Conservation (phyloP, 2,329 filamentous ascomycete species). For the Nigrospora osmanthi region DNA sequence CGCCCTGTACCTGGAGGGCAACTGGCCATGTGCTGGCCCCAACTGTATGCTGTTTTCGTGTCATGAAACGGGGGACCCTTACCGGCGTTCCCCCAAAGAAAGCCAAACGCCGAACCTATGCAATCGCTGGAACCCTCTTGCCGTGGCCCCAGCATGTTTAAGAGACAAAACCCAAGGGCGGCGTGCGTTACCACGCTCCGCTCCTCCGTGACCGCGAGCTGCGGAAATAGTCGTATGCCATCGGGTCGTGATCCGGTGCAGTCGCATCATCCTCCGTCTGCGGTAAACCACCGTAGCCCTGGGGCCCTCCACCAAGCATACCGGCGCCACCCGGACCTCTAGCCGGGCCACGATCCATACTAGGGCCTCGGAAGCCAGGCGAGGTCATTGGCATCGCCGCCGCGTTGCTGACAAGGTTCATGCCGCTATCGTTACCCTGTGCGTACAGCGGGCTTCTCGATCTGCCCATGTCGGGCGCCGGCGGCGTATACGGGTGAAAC, state of each 20-base stretch:
- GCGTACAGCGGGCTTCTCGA: constrained; percentile 41
- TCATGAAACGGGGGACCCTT: too few relatives aligned
- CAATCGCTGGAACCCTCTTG: too few relatives aligned
- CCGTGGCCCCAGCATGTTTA: too few relatives aligned
- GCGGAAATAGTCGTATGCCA: constrained; percentile 51
- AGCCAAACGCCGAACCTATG: too few relatives aligned
- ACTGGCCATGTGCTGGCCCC: too few relatives aligned
- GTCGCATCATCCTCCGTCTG: constrained; percentile 39
- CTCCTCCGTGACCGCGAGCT: constrained; percentile 5
- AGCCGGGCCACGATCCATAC: constrained; percentile 16
- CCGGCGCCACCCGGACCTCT: constrained; percentile 25
- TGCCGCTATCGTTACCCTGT: constrained; percentile 44
- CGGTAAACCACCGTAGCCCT: constrained; percentile 51
- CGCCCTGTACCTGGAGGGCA: too few relatives aligned
- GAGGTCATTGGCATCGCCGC: constrained; percentile 39
- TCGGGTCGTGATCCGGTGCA: constrained; percentile 29
- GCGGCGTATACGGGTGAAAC: constrained; percentile 17
- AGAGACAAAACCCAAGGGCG: too few relatives aligned
- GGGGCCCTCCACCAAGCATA: constrained; percentile 48
- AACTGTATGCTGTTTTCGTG: too few relatives aligned
- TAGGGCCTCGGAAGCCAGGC: constrained; percentile 23
- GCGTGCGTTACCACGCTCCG: background rate
- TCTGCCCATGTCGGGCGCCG: constrained; percentile 16
- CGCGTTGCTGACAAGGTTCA: constrained; percentile 44
- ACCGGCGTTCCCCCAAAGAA: too few relatives aligned